Conservation (phyloP, 768 basidiomycete species). For the Lactarius indigo region DNA sequence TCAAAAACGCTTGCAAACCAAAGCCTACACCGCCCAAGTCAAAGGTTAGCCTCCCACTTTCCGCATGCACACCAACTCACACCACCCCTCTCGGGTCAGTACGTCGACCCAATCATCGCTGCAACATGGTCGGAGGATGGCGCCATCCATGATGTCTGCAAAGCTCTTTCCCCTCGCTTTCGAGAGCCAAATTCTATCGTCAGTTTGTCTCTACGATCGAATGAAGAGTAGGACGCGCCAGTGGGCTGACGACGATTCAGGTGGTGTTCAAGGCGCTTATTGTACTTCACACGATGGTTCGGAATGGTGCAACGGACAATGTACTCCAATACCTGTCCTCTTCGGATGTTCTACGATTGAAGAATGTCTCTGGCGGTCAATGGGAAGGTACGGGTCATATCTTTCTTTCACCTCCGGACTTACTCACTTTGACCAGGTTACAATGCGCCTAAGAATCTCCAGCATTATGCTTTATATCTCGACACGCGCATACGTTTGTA, state of each 20-base stretch:
- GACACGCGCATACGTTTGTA: slow-evolving; percentile 86
- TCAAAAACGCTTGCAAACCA: slow-evolving; percentile 96
- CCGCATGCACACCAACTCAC: background rate
- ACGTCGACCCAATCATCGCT: slow-evolving; percentile 93
- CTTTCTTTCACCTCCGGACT: slow-evolving; percentile 2
- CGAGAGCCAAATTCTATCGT: slow-evolving; percentile 91
- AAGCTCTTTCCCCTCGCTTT: slow-evolving; percentile 77
- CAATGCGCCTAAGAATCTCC: slow-evolving; percentile 78
- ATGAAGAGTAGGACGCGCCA: background rate
- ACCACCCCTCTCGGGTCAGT: slow-evolving; percentile 46
- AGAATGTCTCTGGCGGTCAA: slow-evolving; percentile 72
- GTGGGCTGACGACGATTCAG: slow-evolving; percentile 39
- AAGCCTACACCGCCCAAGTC: slow-evolving; percentile 94
- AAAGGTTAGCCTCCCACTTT: slow-evolving; percentile 54
- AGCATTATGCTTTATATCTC: slow-evolving; percentile 84
- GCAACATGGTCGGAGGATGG: slow-evolving; percentile 98
- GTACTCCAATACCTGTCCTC: slow-evolving; percentile 80
- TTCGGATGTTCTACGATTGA: slow-evolving; percentile 74
- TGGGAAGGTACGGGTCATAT: slow-evolving; percentile 72
- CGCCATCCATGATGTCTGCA: slow-evolving; percentile 88
- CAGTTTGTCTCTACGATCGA: slow-evolving; percentile 37
- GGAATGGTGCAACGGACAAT: slow-evolving; percentile 94
- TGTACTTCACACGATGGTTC: slow-evolving; percentile 93
- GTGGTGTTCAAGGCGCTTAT: slow-evolving; percentile 98
- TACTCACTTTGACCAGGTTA: slow-evolving; percentile 54